A percentile compares a stretch with the other conserved stretches of the same genome.
Conservation (phyloP, 1,139 yeast species). For the Yamadazyma spencermartinsiae region DNA sequence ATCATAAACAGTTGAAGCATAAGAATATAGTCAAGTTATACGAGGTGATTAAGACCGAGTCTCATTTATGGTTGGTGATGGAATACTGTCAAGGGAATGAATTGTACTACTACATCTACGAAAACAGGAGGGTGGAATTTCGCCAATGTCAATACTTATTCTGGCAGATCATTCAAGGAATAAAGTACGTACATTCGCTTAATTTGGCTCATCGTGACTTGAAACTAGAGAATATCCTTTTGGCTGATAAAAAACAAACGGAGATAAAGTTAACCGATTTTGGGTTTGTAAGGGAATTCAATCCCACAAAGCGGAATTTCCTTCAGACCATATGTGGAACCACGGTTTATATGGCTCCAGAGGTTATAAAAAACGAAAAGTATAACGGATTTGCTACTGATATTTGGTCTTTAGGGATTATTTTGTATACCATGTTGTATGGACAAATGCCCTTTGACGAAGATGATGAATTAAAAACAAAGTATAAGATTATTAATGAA, state of each 20-base stretch:
- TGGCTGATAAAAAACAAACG: constrained; percentile 63
- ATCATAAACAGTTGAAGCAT: constrained; percentile 81
- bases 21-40: constrained; percentile 82
- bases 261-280: constrained; percentile 80
- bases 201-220: constrained; percentile 89
- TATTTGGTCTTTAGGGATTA: constrained; percentile 91
- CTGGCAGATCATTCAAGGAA: constrained; percentile 79
- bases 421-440: constrained; percentile 82
- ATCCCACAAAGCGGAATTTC: constrained; percentile 50
- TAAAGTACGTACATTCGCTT: constrained; percentile 77
- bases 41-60: constrained; percentile 82
- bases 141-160: constrained; percentile 63
- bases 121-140: constrained; percentile 51
- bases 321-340: constrained; percentile 92
- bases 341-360: constrained; percentile 96
- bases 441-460: constrained; percentile 94
- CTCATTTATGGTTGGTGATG: constrained; percentile 79
- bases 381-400: constrained; percentile 85
- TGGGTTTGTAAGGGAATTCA: constrained; percentile 85
- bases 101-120: constrained; percentile 70
- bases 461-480: constrained; percentile 69
- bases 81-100: constrained; percentile 94
- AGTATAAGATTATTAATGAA: constrained; percentile 57
- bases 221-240: constrained; percentile 79
- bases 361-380: constrained; percentile 62